phyloP scores from a whole-genome alignment of 768 basidiomycete species.

The Coprinopsis strossmayeri region DNA sequence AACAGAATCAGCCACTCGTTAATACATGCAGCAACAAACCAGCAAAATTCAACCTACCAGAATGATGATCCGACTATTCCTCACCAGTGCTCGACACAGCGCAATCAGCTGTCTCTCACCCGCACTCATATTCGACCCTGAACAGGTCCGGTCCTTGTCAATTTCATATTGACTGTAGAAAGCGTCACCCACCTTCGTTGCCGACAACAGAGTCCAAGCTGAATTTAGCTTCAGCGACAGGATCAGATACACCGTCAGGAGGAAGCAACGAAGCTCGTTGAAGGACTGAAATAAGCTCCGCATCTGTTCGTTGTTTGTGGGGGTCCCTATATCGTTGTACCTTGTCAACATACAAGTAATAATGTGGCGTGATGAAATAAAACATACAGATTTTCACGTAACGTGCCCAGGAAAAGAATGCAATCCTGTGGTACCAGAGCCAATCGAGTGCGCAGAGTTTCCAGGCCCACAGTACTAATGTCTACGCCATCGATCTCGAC shows the following conservation, averaged over 20 bases:
- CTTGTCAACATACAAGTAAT: background rate
- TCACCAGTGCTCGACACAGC: conserved; percentile 53
- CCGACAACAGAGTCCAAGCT: conserved; percentile 52
- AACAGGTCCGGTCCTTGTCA: no score
- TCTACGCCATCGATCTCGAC: conserved; percentile 56
- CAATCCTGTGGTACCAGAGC: conserved; percentile 68
- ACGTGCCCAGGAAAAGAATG: conserved; percentile 44
- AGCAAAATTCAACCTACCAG: conserved; percentile 14
- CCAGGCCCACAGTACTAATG: conserved; percentile 47
- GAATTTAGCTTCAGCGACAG: conserved; percentile 54
- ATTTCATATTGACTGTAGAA: no score
- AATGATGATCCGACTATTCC: conserved; percentile 52
- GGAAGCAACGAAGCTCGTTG: conserved; percentile 55
- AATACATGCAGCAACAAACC: no score
- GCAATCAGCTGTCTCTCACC: conserved; percentile 67
- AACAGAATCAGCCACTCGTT: no score
- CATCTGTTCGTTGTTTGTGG: conserved; percentile 42
- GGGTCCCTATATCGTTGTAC: conserved; percentile 42
- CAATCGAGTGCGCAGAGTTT: conserved; percentile 43
- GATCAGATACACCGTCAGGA: conserved; percentile 32
- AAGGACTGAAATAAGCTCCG: conserved; percentile 52
- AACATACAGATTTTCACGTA: conserved; percentile 36
- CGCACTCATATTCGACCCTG: conserved; percentile 56
- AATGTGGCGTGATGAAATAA: conserved; percentile 13
- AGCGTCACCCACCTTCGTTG: conserved; percentile 42